Evolutionary conservation across 768 basidiomycete species (phyloP).

Genomic region (Lanmaoa rubissima): DNA sequence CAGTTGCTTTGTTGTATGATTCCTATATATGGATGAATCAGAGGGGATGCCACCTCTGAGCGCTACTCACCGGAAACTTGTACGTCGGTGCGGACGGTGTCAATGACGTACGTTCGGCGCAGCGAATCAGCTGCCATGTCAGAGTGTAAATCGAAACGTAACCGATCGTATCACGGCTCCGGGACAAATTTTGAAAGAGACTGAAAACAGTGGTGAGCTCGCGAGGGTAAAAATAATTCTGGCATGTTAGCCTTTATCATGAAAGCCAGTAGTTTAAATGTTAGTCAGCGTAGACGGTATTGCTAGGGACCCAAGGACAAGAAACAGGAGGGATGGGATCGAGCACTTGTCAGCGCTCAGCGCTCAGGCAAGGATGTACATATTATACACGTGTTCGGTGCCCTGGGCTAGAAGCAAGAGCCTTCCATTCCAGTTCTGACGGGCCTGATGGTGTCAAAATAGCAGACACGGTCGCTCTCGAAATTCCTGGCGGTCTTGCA

Average conservation of each 20-base stretch:
- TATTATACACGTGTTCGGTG: neutral
- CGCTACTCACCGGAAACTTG: neutral
- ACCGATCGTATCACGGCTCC: neutral
- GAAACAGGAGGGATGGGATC: neutral
- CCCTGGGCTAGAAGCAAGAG: slow-evolving; percentile 15
- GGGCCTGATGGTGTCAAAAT: neutral
- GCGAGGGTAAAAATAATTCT: neutral
- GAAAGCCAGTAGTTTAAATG: too few relatives aligned
- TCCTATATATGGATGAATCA: neutral
- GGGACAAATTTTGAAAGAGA: neutral
- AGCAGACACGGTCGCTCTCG: neutral
- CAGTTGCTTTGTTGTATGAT: neutral
- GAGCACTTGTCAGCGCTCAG: neutral
- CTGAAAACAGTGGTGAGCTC: neutral
- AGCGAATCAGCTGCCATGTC: neutral
- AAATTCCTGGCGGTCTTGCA: neutral
- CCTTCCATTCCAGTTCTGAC: slow-evolving; percentile 10
- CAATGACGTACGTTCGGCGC: neutral
- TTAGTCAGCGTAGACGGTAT: neutral
- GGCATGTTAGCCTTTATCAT: neutral
- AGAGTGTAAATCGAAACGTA: slow-evolving; percentile 1
- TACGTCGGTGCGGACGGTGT: too few relatives aligned
- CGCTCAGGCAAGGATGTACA: neutral
- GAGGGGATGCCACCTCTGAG: neutral
- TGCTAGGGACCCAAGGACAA: too few relatives aligned